A percentile compares a stretch with the other conserved stretches of the same genome.
These are phyloP conservation scores for Heterobasidion annosum DNA, from an alignment of 1,284 basidiomycete species.

Conservation along the genomic window DNA sequence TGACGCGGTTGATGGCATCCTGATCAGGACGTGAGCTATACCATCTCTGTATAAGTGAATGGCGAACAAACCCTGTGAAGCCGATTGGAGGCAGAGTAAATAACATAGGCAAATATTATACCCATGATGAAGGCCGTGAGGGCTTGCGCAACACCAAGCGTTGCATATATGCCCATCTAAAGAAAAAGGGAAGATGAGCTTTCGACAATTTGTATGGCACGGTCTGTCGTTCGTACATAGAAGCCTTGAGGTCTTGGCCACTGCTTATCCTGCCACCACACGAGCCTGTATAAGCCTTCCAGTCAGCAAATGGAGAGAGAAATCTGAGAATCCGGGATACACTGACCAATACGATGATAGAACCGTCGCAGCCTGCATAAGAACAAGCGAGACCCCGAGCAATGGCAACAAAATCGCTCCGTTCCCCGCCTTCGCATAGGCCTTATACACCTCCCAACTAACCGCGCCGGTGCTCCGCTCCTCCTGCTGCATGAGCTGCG, in stretches of 20 bases:
- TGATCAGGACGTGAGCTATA: constrained; percentile 15
- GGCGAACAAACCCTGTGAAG: constrained; percentile 29
- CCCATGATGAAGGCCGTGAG: constrained; percentile 48
- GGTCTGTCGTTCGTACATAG: constrained; percentile 33
- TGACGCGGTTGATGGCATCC: constrained; percentile 52
- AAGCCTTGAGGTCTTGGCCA: constrained; percentile 47
- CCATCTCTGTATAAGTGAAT: neutral
- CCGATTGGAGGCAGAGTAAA: constrained; percentile 55
- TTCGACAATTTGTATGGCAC: too few relatives aligned
- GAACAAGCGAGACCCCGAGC: constrained; percentile 43
- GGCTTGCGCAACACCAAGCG: constrained; percentile 40
- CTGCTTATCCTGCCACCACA: constrained; percentile 62
- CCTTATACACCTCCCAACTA: constrained; percentile 37
- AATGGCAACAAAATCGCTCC: constrained; percentile 21
- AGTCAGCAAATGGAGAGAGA: neutral
- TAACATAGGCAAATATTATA: constrained; percentile 40
- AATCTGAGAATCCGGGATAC: too few relatives aligned
- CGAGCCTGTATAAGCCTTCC: constrained; percentile 34
- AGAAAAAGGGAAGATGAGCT: neutral
- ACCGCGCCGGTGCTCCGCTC: constrained; percentile 57
- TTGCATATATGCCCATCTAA: constrained; percentile 64
- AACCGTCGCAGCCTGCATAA: constrained; percentile 53
- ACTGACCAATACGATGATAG: constrained; percentile 61
- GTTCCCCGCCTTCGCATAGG: constrained; percentile 46
- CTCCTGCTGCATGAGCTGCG: constrained; percentile 55